Base-by-base conservation (phyloP, 257 asterid species). In the Thymus mandschuricus region DNA sequence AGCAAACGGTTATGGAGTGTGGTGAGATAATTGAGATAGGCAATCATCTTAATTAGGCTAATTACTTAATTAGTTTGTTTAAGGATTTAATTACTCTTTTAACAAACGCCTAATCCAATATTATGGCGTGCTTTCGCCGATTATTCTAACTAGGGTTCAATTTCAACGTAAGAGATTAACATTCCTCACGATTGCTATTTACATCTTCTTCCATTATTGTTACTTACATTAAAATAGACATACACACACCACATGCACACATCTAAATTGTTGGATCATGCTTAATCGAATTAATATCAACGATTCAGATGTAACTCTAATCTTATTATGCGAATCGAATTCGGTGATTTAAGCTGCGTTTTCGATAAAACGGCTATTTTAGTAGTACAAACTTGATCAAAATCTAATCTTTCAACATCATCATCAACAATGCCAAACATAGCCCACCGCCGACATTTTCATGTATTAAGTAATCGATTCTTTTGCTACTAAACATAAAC, bases 1-100 rank as follows among this genome's bases (percentile, higher is more conserved):
- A 51, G 60, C 27, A 15, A 63, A 58, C 79, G 70, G 73, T 78
- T 78, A 78, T 64, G 73, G 76, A 30, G 67, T 79, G 73, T 74
- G 66, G 38, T 46, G 63, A 73, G 44, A 61, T 62, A 68, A 59
- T 66, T 52, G 62, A 45, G 69, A 68, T 63, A 30, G 35, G 8
- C 34, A 1, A 38, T 4, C 6, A 45, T 29, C 29, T 38, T 38
- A 38, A 38, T 52, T 74, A 56, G 73, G 62, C 60, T 60, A 51
- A 40, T 60, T 61, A 38, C 41, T 38, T 38, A 38, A 38, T 76
- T 30, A 12, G 41, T 64, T 76, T 58, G 12, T 49, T 60, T 10
- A 40, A 27, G 8, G 8, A 56, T 64, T 73, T 12, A n/a, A 65
- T 70, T 64, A 56, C 76, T 70, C 29, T 76, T 30, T 33, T 38